A percentile compares a stretch with the other conserved stretches of the same genome.
phyloP scores from a whole-genome alignment of 139 green algal genomes.

The Raphidocelis subcapitata region DNA sequence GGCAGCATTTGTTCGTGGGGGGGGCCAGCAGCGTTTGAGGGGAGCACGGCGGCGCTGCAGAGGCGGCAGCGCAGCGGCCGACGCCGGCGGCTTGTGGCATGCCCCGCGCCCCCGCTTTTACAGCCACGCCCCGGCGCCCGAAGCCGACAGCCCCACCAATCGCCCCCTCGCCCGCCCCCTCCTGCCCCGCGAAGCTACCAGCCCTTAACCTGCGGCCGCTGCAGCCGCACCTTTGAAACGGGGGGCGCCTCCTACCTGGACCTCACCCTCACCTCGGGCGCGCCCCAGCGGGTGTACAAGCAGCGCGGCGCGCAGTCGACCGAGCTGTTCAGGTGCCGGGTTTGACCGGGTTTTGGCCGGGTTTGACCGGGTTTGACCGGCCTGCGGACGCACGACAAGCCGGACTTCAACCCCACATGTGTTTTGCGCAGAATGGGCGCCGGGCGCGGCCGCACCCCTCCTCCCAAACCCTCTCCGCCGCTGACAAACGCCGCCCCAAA shows the following conservation, averaged over 20 bases:
- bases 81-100: no score
- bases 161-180: neutral
- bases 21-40: neutral
- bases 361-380: no score
- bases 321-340: slow-evolving; percentile 58
- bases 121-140: neutral
- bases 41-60: neutral
- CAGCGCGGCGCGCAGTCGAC: slow-evolving; percentile 51
- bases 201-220: slow-evolving; percentile 39
- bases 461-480: no score
- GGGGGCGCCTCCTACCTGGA: slow-evolving; percentile 42
- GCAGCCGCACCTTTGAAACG: slow-evolving; percentile 45
- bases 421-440: no score
- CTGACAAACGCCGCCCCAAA: no score
- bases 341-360: no score
- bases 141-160: neutral
- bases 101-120: neutral
- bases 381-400: no score
- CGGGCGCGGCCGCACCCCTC: no score
- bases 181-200: slow-evolving; percentile 14
- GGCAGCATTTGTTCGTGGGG: neutral
- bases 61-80: no score
- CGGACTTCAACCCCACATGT: no score
- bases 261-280: slow-evolving; percentile 66
- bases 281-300: slow-evolving; percentile 51